These are phyloP conservation scores for Epichloe gansuensis DNA, from an alignment of 2,329 filamentous ascomycete genomes.

Conservation along the genomic window DNA sequence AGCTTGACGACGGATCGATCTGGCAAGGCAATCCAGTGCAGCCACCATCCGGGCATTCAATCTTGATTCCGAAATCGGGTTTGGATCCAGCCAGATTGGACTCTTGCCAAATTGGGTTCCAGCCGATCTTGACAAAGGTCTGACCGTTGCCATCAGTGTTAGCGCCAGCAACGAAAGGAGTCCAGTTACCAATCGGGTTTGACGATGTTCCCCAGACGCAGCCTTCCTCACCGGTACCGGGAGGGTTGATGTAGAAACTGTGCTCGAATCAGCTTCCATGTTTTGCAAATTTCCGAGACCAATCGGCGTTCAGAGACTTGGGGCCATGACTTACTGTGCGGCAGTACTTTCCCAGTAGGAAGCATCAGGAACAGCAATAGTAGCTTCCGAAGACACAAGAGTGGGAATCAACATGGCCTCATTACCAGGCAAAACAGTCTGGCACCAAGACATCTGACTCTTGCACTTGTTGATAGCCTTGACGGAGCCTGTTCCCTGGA, in stretches of 20 bases:
- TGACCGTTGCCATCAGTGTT: conserved; percentile 52
- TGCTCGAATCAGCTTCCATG: conserved; percentile 17
- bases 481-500: conserved; percentile 53
- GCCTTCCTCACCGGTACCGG: conserved; percentile 48
- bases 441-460: conserved; percentile 55
- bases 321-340: conserved; percentile 48
- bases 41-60: conserved; percentile 51
- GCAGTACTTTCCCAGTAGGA: conserved; percentile 61
- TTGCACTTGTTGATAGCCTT: conserved; percentile 53
- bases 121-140: conserved; percentile 64
- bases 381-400: conserved; percentile 41
- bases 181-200: conserved; percentile 61
- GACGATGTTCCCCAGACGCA: conserved; percentile 59
- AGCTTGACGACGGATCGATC: conserved; percentile 47
- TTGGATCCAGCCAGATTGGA: conserved; percentile 39
- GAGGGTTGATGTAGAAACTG: conserved; percentile 68
- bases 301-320: neutral
- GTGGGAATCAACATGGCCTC: conserved; percentile 76
- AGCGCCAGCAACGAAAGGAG: conserved; percentile 61
- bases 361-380: conserved; percentile 55
- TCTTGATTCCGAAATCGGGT: conserved; percentile 55
- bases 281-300: too few species aligned
- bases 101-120: conserved; percentile 61
- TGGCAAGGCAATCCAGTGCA: conserved; percentile 66
- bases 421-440: conserved; percentile 66